phyloP scores from a whole-genome alignment of 192 early-diverging fungal genomes.

The Haplosporangium gracile region DNA sequence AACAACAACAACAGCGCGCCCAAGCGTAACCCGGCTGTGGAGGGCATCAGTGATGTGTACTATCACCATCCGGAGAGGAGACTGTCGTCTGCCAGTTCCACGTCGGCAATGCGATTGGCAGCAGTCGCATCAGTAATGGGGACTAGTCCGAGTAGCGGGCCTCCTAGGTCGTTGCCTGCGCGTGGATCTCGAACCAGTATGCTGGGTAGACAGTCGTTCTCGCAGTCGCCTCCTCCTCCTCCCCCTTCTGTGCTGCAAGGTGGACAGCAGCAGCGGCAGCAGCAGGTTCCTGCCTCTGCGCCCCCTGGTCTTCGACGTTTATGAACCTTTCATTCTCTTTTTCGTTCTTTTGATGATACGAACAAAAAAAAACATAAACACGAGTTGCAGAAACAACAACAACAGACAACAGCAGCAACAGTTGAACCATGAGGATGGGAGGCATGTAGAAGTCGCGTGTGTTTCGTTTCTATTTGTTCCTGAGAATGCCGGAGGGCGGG shows the following conservation, averaged over 20 bases:
- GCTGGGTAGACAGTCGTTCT: constrained; percentile 6
- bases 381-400: background rate
- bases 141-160: background rate
- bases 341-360: background rate
- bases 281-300: background rate
- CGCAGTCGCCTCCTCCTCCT: background rate
- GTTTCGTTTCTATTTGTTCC: background rate
- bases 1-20: background rate
- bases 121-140: background rate
- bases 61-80: constrained; percentile 53
- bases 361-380: background rate
- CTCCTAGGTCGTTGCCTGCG: constrained; percentile 20
- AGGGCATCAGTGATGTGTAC: constrained; percentile 47
- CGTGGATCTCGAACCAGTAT: constrained; percentile 24
- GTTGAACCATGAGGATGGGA: too few species aligned
- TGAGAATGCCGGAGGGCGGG: background rate
- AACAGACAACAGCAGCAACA: too few species aligned
- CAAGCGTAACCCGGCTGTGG: constrained; percentile 33
- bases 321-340: background rate
- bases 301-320: constrained; percentile 11
- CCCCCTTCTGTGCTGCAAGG: background rate
- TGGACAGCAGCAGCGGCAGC: background rate
- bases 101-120: constrained; percentile 5
- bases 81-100: constrained; percentile 17
- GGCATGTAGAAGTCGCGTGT: background rate